Evolutionary conservation across 495 filamentous ascomycete species (phyloP).

Genomic region (Cercophora sp.): DNA sequence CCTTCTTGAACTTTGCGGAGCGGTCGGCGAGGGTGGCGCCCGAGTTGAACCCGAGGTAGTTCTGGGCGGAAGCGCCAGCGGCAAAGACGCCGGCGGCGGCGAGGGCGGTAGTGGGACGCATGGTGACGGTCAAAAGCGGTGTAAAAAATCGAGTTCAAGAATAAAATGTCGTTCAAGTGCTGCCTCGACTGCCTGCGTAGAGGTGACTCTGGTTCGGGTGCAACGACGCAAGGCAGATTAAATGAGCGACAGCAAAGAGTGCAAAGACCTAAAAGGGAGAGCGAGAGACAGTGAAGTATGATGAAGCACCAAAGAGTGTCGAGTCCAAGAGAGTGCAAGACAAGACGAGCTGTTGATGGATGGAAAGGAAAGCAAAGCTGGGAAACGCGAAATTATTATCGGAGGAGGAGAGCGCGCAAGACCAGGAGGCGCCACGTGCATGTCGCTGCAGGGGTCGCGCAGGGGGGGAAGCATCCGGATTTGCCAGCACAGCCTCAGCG

Average conservation of each 20-base stretch:
- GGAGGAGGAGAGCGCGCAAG: background rate
- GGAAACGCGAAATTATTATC: background rate
- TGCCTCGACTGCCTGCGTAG: slow-evolving; percentile 12
- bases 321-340: background rate
- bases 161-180: background rate
- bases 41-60: slow-evolving; percentile 48
- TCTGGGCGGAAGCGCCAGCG: slow-evolving; percentile 30
- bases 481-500: slow-evolving; percentile 11
- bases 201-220: background rate
- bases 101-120: slow-evolving; percentile 26
- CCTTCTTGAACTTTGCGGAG: slow-evolving; percentile 45
- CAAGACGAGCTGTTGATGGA: background rate
- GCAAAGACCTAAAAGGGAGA: background rate
- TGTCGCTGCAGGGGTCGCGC: slow-evolving; percentile 9
- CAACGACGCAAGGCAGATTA: background rate
- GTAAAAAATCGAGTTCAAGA: background rate
- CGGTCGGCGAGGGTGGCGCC: slow-evolving; percentile 42
- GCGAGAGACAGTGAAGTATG: background rate
- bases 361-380: background rate
- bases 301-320: background rate
- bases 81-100: slow-evolving; percentile 30
- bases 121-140: slow-evolving; percentile 5
- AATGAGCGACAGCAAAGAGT: slow-evolving; percentile 2
- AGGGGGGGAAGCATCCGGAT: background rate
- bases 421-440: slow-evolving; percentile 10